Evolutionary conservation across 805 yeast genomes (phyloP).

Genomic region (Debaryomyces hansenii): DNA sequence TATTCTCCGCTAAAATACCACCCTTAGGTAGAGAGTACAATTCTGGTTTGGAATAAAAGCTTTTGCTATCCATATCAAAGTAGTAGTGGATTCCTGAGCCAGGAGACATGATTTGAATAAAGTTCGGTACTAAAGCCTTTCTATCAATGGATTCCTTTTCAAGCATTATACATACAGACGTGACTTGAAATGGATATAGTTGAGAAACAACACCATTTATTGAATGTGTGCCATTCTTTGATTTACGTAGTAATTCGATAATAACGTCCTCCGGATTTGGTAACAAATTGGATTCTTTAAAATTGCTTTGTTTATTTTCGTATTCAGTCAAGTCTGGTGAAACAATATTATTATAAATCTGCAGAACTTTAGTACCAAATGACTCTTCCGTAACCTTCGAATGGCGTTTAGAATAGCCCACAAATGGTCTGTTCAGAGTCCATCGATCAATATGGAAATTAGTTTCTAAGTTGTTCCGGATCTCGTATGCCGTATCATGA

Average conservation of each 20-base stretch:
- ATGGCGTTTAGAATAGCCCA: not conserved
- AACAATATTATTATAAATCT: constrained; percentile 34
- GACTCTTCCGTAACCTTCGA: constrained; percentile 6
- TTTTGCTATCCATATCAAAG: constrained; percentile 33
- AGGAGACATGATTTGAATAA: constrained; percentile 23
- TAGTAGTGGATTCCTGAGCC: constrained; percentile 20
- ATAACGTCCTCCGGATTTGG: constrained; percentile 19
- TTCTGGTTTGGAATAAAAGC: constrained; percentile 38
- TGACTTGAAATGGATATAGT: constrained; percentile 59
- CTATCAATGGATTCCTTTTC: constrained; percentile 45
- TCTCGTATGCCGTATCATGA: constrained; percentile 5
- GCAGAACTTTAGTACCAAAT: constrained; percentile 20
- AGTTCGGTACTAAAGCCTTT: constrained; percentile 35
- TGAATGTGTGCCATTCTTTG: constrained; percentile 11
- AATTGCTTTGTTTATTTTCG: constrained; percentile 5
- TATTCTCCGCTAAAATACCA: constrained; percentile 65
- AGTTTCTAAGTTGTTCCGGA: constrained; percentile 2
- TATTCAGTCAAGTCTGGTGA: constrained; percentile 26
- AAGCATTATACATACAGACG: constrained; percentile 60
- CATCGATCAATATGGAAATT: constrained; percentile 37
- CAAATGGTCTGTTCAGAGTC: constrained; percentile 15
- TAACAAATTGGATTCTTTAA: not conserved
- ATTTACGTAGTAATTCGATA: constrained; percentile 11
- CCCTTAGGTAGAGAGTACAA: constrained; percentile 52
- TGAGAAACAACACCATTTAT: constrained; percentile 47